phyloP scores from a whole-genome alignment of 345 rosid genomes.

The Eucalyptus regnans region DNA sequence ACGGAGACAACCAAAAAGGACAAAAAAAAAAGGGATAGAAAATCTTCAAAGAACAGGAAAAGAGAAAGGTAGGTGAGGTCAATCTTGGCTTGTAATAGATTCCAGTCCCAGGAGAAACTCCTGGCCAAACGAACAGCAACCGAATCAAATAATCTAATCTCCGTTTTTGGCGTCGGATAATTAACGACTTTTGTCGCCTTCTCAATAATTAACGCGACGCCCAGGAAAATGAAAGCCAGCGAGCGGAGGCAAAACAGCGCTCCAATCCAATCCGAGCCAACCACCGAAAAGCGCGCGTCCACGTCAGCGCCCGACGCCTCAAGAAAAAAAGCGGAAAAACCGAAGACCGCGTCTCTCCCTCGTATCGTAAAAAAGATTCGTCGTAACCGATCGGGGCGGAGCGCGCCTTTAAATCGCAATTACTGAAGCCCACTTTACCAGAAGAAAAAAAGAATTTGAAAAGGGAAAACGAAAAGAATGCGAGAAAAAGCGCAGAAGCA shows the following conservation, averaged over 20 bases:
- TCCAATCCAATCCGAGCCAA: too few species aligned
- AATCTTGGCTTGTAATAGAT: neutral
- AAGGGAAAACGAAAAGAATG: neutral
- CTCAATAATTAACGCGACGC: neutral
- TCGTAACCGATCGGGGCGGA: neutral
- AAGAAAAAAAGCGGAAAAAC: neutral
- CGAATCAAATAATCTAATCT: neutral
- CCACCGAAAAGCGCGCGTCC: neutral
- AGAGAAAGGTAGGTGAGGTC: neutral
- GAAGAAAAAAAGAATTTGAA: neutral
- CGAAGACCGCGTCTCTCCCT: neutral
- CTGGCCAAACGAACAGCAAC: neutral
- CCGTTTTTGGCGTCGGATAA: neutral
- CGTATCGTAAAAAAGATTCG: too few species aligned
- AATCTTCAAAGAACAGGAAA: neutral
- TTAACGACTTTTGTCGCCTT: neutral
- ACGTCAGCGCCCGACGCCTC: neutral
- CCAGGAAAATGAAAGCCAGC: neutral
- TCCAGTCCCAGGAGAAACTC: neutral
- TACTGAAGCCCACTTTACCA: neutral
- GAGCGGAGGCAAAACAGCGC: neutral
- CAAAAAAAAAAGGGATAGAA: neutral
- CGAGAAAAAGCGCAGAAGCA: neutral
- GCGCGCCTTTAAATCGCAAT: too few species aligned
- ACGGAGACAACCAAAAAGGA: neutral